A percentile compares a stretch with the other conserved stretches of the same genome.
These are phyloP conservation scores for Ceratocystis lukuohia DNA, from an alignment of 2,329 filamentous ascomycete genomes.

Conservation along the genomic window DNA sequence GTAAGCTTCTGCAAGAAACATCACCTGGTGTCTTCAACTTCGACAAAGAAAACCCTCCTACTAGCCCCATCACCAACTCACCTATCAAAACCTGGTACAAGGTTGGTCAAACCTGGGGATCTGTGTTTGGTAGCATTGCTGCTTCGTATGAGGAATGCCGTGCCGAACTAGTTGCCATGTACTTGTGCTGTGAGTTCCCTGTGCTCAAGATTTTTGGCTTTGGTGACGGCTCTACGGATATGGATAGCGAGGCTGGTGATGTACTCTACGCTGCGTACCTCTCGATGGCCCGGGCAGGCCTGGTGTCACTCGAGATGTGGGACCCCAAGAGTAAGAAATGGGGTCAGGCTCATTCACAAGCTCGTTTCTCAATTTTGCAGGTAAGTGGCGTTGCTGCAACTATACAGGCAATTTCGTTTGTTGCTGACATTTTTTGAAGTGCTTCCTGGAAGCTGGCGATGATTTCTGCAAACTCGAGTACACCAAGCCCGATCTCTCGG, in stretches of 20 bases:
- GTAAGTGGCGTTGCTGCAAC: constrained; percentile 21
- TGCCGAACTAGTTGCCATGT: constrained; percentile 89
- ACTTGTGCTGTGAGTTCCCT: constrained; percentile 72
- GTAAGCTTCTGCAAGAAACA: constrained; percentile 86
- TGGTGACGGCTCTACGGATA: constrained; percentile 60
- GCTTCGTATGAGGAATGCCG: constrained; percentile 77
- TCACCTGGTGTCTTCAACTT: constrained; percentile 76
- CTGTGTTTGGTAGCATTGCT: constrained; percentile 76
- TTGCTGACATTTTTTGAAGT: constrained; percentile 29
- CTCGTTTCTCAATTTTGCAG: constrained; percentile 73
- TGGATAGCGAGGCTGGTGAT: constrained; percentile 66
- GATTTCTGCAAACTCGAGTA: constrained; percentile 76
- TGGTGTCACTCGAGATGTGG: constrained; percentile 85
- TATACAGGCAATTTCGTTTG: neutral
- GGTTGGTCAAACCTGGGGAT: constrained; percentile 87
- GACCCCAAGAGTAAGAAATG: constrained; percentile 82
- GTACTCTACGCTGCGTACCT: constrained; percentile 82
- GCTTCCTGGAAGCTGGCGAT: constrained; percentile 72
- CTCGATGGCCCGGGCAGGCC: constrained; percentile 84
- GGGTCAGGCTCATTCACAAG: constrained; percentile 87
- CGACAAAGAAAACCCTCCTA: constrained; percentile 64
- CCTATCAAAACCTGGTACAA: constrained; percentile 79
- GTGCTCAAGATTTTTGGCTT: constrained; percentile 88
- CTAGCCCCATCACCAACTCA: constrained; percentile 65
- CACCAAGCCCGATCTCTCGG: constrained; percentile 58